Evolutionary conservation across 2,329 filamentous ascomycete species (phyloP).

Genomic region (Claviceps cyperi): DNA sequence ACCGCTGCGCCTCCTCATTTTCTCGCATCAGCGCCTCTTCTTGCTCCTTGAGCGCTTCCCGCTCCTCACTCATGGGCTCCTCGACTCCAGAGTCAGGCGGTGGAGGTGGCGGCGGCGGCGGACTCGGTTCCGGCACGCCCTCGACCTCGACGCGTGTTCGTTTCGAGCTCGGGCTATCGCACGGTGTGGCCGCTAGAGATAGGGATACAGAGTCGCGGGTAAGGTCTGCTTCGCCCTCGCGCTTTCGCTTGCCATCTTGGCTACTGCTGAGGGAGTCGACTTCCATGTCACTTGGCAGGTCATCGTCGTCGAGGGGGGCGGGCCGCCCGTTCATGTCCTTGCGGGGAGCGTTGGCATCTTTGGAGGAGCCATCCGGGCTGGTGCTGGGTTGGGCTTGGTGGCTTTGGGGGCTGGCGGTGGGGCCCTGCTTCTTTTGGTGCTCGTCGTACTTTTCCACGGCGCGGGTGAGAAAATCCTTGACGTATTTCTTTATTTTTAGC

Average conservation of each 20-base stretch:
- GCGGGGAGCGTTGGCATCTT: not conserved
- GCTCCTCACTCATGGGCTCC: slow-evolving; percentile 19
- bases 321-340: slow-evolving; percentile 1
- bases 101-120: slow-evolving; percentile 35
- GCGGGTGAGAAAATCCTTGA: slow-evolving; percentile 75
- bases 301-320: not conserved
- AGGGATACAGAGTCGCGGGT: slow-evolving; percentile 20
- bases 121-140: slow-evolving; percentile 21
- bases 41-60: slow-evolving; percentile 32
- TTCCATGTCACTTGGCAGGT: slow-evolving; percentile 23
- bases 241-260: slow-evolving; percentile 50
- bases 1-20: slow-evolving; percentile 39
- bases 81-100: slow-evolving; percentile 25
- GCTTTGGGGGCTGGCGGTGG: slow-evolving; percentile 1
- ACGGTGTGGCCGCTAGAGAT: slow-evolving; percentile 32
- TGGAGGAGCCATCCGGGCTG: not conserved
- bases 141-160: slow-evolving; percentile 33
- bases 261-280: slow-evolving; percentile 27
- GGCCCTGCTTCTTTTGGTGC: slow-evolving; percentile 44
- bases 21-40: slow-evolving; percentile 35
- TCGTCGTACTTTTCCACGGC: slow-evolving; percentile 62
- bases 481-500: slow-evolving; percentile 69
- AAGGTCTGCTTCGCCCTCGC: slow-evolving; percentile 27
- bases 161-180: slow-evolving; percentile 42
- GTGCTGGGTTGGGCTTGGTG: slow-evolving; percentile 1